phyloP scores from a whole-genome alignment of 2,329 filamentous ascomycete genomes.

The Cladosporium phlei region DNA sequence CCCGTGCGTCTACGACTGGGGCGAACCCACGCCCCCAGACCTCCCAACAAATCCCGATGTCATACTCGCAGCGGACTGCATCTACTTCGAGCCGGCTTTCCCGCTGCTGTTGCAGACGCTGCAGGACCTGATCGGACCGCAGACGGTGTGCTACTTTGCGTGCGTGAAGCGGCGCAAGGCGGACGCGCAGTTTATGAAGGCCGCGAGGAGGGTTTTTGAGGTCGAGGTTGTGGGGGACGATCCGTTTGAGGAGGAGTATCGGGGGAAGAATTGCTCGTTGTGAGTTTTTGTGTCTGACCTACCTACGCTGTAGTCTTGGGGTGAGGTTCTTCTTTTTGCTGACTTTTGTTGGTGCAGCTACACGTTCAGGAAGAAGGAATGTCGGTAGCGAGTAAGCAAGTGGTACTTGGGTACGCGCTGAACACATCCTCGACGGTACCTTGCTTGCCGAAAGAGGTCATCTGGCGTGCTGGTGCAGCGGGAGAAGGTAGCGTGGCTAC shows the following conservation, averaged over 20 bases:
- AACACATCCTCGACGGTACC: too few species aligned
- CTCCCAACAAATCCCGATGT: conserved; percentile 62
- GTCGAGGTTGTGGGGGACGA: conserved; percentile 47
- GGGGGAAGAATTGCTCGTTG: conserved; percentile 48
- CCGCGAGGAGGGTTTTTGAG: conserved; percentile 44
- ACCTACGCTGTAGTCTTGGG: not conserved
- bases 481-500: too few species aligned
- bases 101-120: conserved; percentile 78
- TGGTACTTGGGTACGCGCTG: not conserved
- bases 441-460: too few species aligned
- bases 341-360: conserved; percentile 16
- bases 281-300: conserved; percentile 27
- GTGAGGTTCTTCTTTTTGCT: not conserved
- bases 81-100: conserved; percentile 95
- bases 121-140: conserved; percentile 61
- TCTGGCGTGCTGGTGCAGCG: too few species aligned
- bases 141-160: conserved; percentile 75
- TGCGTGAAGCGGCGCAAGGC: conserved; percentile 87
- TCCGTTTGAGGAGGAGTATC: conserved; percentile 42
- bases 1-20: conserved; percentile 77
- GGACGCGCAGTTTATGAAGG: conserved; percentile 51
- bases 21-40: conserved; percentile 36
- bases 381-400: not conserved
- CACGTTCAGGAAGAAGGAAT: conserved; percentile 21
- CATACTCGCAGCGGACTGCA: conserved; percentile 91